A percentile compares a stretch with the other conserved stretches of the same genome.
phyloP scores from a whole-genome alignment of 1,139 yeast species.

The Debaryomyces sp. region DNA sequence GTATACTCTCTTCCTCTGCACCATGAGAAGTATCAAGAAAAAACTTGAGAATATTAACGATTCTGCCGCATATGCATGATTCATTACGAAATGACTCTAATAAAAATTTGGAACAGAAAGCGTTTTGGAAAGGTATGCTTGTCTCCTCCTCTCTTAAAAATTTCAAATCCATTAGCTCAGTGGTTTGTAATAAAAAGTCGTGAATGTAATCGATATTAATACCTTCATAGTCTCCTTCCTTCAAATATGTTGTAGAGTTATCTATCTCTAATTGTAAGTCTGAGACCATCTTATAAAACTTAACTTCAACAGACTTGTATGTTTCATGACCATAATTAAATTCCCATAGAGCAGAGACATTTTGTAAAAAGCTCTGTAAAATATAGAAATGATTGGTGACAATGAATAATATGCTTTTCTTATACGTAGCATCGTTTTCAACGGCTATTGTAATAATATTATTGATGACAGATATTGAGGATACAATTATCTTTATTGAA shows the following conservation, averaged over 20 bases:
- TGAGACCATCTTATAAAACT: neutral
- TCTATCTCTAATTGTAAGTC: neutral
- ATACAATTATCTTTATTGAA: neutral
- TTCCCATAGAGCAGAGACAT: constrained; percentile 10
- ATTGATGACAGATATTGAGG: neutral
- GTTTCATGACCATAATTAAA: constrained; percentile 9
- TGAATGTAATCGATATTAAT: constrained; percentile 4
- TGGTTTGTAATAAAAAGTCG: constrained; percentile 7
- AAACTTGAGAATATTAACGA: neutral
- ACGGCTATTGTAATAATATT: neutral
- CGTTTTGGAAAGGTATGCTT: constrained; percentile 6
- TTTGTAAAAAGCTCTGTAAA: neutral
- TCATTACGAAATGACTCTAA: neutral
- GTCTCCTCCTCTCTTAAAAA: constrained; percentile 4
- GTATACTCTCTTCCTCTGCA: neutral
- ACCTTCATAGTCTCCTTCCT: constrained; percentile 10
- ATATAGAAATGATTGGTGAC: neutral
- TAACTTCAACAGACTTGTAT: neutral
- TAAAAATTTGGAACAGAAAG: constrained; percentile 4
- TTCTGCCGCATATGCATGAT: neutral
- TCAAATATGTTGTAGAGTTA: neutral
- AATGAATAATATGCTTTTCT: neutral
- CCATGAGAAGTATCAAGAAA: neutral
- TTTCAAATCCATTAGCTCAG: constrained; percentile 9
- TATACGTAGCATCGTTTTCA: neutral